These are phyloP conservation scores for Parastagonospora nodorum DNA, from an alignment of 2,329 filamentous ascomycete species.

Conservation along the genomic window DNA sequence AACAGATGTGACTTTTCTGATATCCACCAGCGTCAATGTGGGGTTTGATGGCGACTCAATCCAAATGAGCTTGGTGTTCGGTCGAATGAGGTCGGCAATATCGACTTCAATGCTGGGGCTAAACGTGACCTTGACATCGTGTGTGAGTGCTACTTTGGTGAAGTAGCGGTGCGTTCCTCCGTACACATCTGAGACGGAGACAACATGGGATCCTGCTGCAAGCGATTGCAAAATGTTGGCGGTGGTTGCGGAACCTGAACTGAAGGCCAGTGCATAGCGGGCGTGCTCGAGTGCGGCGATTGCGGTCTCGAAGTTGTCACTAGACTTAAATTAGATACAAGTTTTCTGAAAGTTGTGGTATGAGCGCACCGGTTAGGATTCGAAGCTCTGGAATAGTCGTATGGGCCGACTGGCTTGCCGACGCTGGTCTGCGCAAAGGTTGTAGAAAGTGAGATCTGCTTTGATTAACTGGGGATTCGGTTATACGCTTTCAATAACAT, in stretches of 20 bases:
- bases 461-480: conserved; percentile 9
- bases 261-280: conserved; percentile 90
- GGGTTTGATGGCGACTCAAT: conserved; percentile 96
- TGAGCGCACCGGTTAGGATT: conserved; percentile 78
- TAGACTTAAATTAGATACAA: conserved; percentile 29
- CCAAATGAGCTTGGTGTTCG: conserved; percentile 93
- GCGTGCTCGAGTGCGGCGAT: conserved; percentile 92
- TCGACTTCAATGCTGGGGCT: conserved; percentile 90
- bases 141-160: conserved; percentile 93
- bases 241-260: conserved; percentile 91
- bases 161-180: conserved; percentile 98
- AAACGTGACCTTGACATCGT: conserved; percentile 94
- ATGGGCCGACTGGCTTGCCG: conserved; percentile 82
- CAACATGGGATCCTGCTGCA: conserved; percentile 87
- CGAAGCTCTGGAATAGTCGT: conserved; percentile 91
- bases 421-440: conserved; percentile 93
- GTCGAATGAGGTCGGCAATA: conserved; percentile 80
- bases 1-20: conserved; percentile 78
- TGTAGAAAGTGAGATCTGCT: conserved; percentile 86
- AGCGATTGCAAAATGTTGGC: conserved; percentile 92
- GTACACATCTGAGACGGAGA: conserved; percentile 97
- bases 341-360: neutral
- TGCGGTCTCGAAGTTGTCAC: conserved; percentile 89
- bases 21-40: conserved; percentile 90
- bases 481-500: conserved; percentile 24